These are phyloP conservation scores for Neurospora sp. DNA, from an alignment of 495 filamentous ascomycete genomes.

Conservation along the genomic window DNA sequence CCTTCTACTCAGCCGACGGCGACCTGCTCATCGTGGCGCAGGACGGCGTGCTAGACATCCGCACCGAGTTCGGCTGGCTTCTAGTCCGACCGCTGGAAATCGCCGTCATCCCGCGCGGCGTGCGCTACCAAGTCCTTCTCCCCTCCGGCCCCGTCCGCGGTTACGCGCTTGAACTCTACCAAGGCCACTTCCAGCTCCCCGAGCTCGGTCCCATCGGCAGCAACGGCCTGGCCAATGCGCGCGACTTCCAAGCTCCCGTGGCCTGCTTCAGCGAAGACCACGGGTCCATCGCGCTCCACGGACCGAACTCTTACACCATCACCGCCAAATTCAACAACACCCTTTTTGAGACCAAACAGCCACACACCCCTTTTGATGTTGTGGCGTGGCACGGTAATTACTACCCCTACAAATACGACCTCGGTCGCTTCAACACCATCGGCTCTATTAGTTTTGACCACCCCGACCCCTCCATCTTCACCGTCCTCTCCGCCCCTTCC, in stretches of 20 bases:
- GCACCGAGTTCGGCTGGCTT: conserved; percentile 73
- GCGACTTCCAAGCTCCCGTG: conserved; percentile 80
- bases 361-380: conserved; percentile 71
- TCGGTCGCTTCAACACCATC: conserved; percentile 69
- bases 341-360: conserved; percentile 62
- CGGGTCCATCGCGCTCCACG: conserved; percentile 28
- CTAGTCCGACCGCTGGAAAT: conserved; percentile 87
- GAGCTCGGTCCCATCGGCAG: conserved; percentile 85
- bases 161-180: conserved; percentile 81
- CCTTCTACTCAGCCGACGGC: conserved; percentile 86
- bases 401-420: conserved; percentile 82
- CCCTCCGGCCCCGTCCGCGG: conserved; percentile 56
- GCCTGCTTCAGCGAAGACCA: conserved; percentile 60
- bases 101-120: conserved; percentile 74
- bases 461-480: conserved; percentile 74
- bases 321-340: conserved; percentile 71
- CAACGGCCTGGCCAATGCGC: conserved; percentile 75
- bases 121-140: conserved; percentile 67
- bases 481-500: conserved; percentile 66
- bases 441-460: conserved; percentile 69
- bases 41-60: conserved; percentile 74
- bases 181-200: conserved; percentile 74
- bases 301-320: conserved; percentile 44
- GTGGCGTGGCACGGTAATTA: conserved; percentile 77
- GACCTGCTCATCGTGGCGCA: conserved; percentile 82